Base-by-base conservation (phyloP, 148 eudicot genomes). In the Gaultheria prostrata region DNA sequence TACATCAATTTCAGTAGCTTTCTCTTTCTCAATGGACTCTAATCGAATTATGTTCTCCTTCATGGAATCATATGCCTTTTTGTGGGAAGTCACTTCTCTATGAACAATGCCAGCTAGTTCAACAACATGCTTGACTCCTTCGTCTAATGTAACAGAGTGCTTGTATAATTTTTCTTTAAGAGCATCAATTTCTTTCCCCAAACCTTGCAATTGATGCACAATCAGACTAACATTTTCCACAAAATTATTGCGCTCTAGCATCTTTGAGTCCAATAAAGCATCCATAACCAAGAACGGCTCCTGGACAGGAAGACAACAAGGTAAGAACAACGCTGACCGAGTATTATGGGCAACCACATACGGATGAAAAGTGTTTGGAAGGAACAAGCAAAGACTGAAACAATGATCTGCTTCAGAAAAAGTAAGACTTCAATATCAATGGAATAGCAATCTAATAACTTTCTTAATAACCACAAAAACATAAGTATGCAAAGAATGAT, bases 11-110 rank as follows among this genome's bases (percentile, higher is more conserved):
- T 91, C 92, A 83, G 87, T 57, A 61, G 91, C 94, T 83, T 86
- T 93, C 87, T 93, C 92, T 79, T 90, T 94, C 82, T 76, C 82
- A 35, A 83, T 87, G 80, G 88, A 83, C 87, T 92, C 93, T 53
- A 94, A 89, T 82, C 72, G 92, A 56, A 76, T 67, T 63, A 88
- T 77, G 21, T 92, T 89, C 50, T 76, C 85, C 85, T 86, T 90
- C 84, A 87, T 79, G 50, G 93, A 88, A 65, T 90, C 88, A 78
- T 76, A 75, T 73, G 89, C 88, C 78, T 86, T 86, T 78, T 89
- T 91, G 57, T 81, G 89, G 71, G 94, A 92, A 14, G 49, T 82
- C 67, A 89, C 49, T 85, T 91, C 94, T 87, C 80, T 84, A 48
- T 79, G 79, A 82, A 94, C 76, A 39, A 76, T 82, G 48, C 86